Evolutionary conservation across 2,329 filamentous ascomycete genomes (phyloP), one percentile per base, ranked within the genome.

Genomic region (Blastomyces silverae): DNA sequence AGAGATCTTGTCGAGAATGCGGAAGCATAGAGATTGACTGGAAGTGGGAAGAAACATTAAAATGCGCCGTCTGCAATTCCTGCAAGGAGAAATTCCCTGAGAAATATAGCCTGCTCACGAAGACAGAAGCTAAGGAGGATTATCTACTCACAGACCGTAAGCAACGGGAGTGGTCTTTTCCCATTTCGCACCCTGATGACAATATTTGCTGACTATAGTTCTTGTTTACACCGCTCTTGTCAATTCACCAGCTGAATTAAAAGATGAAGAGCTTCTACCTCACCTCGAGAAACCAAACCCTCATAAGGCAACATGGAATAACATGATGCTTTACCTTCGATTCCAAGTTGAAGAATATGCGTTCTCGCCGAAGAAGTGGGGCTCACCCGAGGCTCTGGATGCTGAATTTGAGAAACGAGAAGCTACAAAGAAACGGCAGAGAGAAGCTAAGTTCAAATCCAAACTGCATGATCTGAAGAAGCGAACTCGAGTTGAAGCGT

Each of bases 271-370:
- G 20, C 81, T 99, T 1, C 82, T 99, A 0, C 93, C 93, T 0
- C 92, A 95, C 75, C 83, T 99, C 10, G 89, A 90, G 63, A 88
- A 88, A 44, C 93, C 94, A 0, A 99, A 99, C 71, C 94, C 94
- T 0, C 94, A 97, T 78, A 97, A 97, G 75, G 87, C 89, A 0
- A 92, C 92, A 65, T 99, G 92, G 91, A 92, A 97, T 76, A 91
- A 96, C 80, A 99, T 99, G 94, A 96, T 96, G 88, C 84, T 99
- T 2, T 99, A 94, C 74, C 82, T 99, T 28, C 89, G 94, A 0
- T 95, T 87, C 66, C 94, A 99, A 74, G 90, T 99, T 1, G 94
- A 99, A 74, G 91, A 92, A 64, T 97, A 97, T 73, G 94, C 93
- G 0, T 88, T 97, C 71, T 86, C 80, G 0, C 77, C 83, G 0